Evolutionary conservation across 768 basidiomycete genomes (phyloP).

Genomic region (Leccinum olivaceopallidum): DNA sequence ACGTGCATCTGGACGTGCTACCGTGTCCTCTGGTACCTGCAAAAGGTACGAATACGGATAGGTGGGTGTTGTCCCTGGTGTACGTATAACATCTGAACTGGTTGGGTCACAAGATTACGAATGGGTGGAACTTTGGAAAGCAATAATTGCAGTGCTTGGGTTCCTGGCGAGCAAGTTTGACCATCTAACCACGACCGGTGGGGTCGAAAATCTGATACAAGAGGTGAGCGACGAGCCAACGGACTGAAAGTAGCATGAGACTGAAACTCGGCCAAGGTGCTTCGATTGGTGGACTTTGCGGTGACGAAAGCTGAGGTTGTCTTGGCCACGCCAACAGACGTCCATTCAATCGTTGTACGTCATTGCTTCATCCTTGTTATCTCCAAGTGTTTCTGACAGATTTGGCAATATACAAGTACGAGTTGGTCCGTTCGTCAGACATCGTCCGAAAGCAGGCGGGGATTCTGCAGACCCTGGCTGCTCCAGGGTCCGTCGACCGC

Average conservation of each 20-base stretch:
- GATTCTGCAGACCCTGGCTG: constrained; percentile 43
- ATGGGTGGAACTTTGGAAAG: constrained; percentile 66
- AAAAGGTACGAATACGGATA: constrained; percentile 51
- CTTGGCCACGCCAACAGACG: constrained; percentile 51
- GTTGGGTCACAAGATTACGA: constrained; percentile 49
- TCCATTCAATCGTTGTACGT: constrained; percentile 66
- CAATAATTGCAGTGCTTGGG: constrained; percentile 51
- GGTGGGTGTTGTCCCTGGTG: constrained; percentile 39
- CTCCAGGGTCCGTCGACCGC: constrained; percentile 29
- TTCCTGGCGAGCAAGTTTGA: constrained; percentile 60
- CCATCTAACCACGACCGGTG: constrained; percentile 50
- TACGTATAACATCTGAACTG: not conserved
- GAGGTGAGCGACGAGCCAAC: constrained; percentile 43
- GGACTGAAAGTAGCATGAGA: not conserved
- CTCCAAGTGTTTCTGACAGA: constrained; percentile 1
- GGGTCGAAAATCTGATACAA: constrained; percentile 51
- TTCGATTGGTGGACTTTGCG: constrained; percentile 53
- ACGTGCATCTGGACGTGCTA: constrained; percentile 57
- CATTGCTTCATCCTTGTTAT: not conserved
- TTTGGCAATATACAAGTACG: constrained; percentile 47
- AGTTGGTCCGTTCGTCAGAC: constrained; percentile 57
- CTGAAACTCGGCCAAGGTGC: constrained; percentile 37
- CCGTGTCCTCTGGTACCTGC: constrained; percentile 57
- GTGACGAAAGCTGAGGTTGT: constrained; percentile 53
- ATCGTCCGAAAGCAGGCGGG: constrained; percentile 48